phyloP scores from a whole-genome alignment of 257 asterid genomes.

The Solanum tarijense region DNA sequence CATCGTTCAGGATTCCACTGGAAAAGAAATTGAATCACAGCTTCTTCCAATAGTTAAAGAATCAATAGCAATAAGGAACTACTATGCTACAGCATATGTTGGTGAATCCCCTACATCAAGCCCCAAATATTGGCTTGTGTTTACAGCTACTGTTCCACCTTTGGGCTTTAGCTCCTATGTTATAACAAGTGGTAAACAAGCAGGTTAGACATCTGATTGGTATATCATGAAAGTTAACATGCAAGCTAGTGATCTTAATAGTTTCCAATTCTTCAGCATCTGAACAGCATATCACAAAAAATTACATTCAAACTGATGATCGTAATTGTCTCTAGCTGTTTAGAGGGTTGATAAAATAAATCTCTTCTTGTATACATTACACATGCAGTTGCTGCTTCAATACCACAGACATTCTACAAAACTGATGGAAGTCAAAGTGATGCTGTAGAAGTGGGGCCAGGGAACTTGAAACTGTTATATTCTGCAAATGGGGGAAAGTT shows the following conservation, averaged over 20 bases:
- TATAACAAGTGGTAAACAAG: conserved; percentile 33
- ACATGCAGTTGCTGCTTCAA: conserved; percentile 39
- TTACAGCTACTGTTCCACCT: conserved; percentile 69
- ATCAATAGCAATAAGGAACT: conserved; percentile 36
- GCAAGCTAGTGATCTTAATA: background rate
- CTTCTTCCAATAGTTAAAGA: conserved; percentile 58
- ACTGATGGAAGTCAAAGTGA: conserved; percentile 33
- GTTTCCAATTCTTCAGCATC: background rate
- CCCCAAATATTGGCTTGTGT: conserved; percentile 72
- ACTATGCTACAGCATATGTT: conserved; percentile 47
- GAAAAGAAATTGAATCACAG: conserved; percentile 62
- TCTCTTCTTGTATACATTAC: conserved; percentile 1
- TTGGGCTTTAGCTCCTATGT: conserved; percentile 78
- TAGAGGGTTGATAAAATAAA: background rate
- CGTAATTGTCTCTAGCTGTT: background rate
- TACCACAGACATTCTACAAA: conserved; percentile 15
- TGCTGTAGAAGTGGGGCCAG: conserved; percentile 61
- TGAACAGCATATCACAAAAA: background rate
- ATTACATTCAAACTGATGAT: background rate
- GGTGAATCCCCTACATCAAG: conserved; percentile 39
- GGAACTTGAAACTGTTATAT: conserved; percentile 68
- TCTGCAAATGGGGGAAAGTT: conserved; percentile 64
- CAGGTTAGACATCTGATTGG: conserved; percentile 25
- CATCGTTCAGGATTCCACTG: conserved; percentile 59
- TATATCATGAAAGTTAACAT: conserved; percentile 5